These are phyloP conservation scores for Ophiostoma himal-ulmi DNA, from an alignment of 2,329 filamentous ascomycete species.

Conservation along the genomic window DNA sequence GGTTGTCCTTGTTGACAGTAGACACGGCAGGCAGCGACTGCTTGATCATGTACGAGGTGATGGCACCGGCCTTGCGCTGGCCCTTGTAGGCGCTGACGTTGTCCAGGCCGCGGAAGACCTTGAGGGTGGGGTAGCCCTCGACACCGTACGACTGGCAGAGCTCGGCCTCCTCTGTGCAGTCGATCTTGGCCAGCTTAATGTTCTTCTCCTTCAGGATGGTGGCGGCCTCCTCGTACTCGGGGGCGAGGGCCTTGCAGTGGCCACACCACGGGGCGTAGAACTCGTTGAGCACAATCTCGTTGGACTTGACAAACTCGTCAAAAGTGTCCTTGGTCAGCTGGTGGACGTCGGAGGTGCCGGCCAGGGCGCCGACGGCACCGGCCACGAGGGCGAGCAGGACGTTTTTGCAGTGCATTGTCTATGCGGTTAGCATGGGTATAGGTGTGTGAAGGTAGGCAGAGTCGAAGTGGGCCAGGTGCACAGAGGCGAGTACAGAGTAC, in stretches of 20 bases:
- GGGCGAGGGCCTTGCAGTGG: conserved; percentile 96
- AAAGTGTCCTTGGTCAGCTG: conserved; percentile 84
- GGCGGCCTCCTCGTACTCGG: conserved; percentile 83
- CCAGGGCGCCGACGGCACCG: conserved; percentile 38
- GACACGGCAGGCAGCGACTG: conserved; percentile 93
- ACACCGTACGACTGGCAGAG: conserved; percentile 87
- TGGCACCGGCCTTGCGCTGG: conserved; percentile 76
- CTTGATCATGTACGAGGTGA: conserved; percentile 92
- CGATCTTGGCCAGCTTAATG: conserved; percentile 78
- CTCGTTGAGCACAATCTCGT: conserved; percentile 88
- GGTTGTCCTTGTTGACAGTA: conserved; percentile 67
- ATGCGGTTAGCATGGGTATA: neutral
- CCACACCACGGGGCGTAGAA: conserved; percentile 49
- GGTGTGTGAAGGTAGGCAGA: neutral
- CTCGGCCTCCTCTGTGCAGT: conserved; percentile 91
- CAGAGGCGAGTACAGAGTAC: neutral
- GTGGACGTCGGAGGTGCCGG: conserved; percentile 70
- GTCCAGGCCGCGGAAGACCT: conserved; percentile 91
- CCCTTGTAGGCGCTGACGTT: conserved; percentile 78
- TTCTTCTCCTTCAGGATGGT: conserved; percentile 81
- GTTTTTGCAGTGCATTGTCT: conserved; percentile 16
- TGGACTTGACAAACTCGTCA: conserved; percentile 73
- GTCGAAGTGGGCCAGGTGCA: neutral
- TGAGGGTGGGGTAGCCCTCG: conserved; percentile 96
- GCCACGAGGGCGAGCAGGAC: conserved; percentile 50